Evolutionary conservation across 2,329 filamentous ascomycete genomes (phyloP).

Genomic region (Calonectria hawksworthii): DNA sequence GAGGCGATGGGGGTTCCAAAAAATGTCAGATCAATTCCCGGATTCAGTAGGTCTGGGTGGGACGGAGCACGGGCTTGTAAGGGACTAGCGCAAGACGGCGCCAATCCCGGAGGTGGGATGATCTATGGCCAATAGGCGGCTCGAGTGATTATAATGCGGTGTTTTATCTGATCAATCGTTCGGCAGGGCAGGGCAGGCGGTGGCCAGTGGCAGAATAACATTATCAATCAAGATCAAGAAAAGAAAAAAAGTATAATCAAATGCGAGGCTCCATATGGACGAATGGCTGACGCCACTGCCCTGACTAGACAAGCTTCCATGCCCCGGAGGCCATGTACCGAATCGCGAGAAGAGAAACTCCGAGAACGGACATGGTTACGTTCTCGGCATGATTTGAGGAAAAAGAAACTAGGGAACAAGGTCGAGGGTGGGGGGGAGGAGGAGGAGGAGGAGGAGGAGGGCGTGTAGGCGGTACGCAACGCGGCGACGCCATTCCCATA

Average conservation of each 20-base stretch:
- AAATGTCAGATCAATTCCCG: slow-evolving; percentile 1
- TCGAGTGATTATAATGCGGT: slow-evolving; percentile 1
- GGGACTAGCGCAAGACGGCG: background rate
- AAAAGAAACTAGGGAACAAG: background rate
- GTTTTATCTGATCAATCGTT: slow-evolving; percentile 28
- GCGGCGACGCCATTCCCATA: slow-evolving; percentile 24
- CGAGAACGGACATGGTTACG: slow-evolving; percentile 17
- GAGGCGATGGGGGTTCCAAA: background rate
- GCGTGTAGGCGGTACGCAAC: background rate
- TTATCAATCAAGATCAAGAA: background rate
- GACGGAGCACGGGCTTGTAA: background rate
- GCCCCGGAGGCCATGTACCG: background rate
- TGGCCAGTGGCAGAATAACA: slow-evolving; percentile 3
- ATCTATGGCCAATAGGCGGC: slow-evolving; percentile 20
- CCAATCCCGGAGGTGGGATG: slow-evolving; percentile 8
- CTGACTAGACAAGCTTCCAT: slow-evolving; percentile 8
- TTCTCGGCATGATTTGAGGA: background rate
- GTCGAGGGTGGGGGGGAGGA: background rate
- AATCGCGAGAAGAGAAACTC: slow-evolving; percentile 6
- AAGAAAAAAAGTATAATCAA: background rate
- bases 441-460: background rate
- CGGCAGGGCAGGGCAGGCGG: background rate
- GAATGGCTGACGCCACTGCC: background rate
- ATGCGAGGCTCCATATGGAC: background rate
- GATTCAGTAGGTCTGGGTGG: background rate